Conservation (phyloP, 495 filamentous ascomycete species). For the Thozetella sp. region DNA sequence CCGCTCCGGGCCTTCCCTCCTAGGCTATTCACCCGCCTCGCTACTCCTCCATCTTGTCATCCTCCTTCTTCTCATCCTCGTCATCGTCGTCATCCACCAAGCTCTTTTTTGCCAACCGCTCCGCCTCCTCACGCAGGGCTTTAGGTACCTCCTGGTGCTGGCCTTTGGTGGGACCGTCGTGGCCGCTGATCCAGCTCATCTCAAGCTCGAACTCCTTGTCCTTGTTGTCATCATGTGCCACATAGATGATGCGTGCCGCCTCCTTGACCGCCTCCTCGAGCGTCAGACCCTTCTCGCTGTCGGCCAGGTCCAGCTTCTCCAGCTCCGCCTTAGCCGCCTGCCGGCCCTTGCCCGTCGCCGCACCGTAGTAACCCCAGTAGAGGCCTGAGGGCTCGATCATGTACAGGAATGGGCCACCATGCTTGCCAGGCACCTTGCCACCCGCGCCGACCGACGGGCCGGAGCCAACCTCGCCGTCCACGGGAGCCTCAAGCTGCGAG, state of each 20-base stretch:
- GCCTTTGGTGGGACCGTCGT: conserved; percentile 85
- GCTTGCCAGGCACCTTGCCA: conserved; percentile 72
- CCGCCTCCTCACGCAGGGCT: conserved; percentile 86
- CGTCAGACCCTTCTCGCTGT: conserved; percentile 56
- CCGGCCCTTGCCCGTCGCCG: conserved; percentile 92
- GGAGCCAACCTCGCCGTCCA: conserved; percentile 84
- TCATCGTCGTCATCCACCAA: conserved; percentile 78
- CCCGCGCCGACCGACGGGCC: conserved; percentile 79
- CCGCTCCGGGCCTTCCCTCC: not conserved
- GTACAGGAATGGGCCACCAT: conserved; percentile 90
- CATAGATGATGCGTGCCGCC: conserved; percentile 93
- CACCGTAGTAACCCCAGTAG: conserved; percentile 99
- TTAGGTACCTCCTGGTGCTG: conserved; percentile 90
- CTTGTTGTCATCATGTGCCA: conserved; percentile 93
- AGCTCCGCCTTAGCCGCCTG: conserved; percentile 97
- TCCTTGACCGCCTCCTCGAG: conserved; percentile 91
- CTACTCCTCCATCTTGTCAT: conserved; percentile 80
- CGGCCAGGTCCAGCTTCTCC: conserved; percentile 91
- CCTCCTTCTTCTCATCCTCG: conserved; percentile 57
- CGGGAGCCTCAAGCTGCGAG: conserved; percentile 72
- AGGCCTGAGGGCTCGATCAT: conserved; percentile 98
- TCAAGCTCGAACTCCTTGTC: conserved; percentile 99
- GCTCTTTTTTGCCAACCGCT: conserved; percentile 79
- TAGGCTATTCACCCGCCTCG: not conserved
- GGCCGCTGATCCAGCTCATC: conserved; percentile 93